Evolutionary conservation across 2,329 filamentous ascomycete genomes (phyloP), one percentile per base, ranked within the genome.

Genomic region (Ceratocystis papillata): DNA sequence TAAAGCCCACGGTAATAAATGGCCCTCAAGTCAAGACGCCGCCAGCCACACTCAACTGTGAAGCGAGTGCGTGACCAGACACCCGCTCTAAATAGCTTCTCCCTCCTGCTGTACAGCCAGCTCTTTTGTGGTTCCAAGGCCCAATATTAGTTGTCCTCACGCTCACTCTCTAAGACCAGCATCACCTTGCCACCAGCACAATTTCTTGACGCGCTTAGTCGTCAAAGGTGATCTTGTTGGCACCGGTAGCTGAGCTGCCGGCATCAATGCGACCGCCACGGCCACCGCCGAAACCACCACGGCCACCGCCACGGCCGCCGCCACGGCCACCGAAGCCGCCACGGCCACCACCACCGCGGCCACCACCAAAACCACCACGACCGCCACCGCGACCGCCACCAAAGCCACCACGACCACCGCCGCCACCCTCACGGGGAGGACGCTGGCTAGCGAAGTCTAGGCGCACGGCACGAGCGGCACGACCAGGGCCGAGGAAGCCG

Each of bases 371-470:
- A 69, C 79, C 75, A 68, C 81, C 76, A 68, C 79, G 73, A 50
- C 76, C 74, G 62, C 77, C 74, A 37, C 76, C 70, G 59, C 75
- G 72, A 50, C 75, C 71, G 33, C 74, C 71, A 66, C 76, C 73
- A 65, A 82, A 77, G 68, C 81, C 76, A 66, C 82, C 77, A 69
- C 84, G 80, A 69, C 82, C 77, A 69, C 75, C 75, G 69, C 77
- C 76, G 69, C 75, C 77, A 70, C 81, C 81, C 64, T 83, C 81
- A 76, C 82, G 82, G 70, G 81, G 81, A 71, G 81, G 80, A 70
- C 87, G 86, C 71, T 87, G 83, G 69, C 82, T 79, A 70, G 88
- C 88, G 76, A 81, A 96, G 82, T 96, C 92, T 65, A 96, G 85
- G 72, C 92, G 89, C 71, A 96, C 80, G 64, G 83, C 76, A 72